These are phyloP conservation scores for Botrytis galanthina DNA, from an alignment of 2,329 filamentous ascomycete genomes.

Conservation along the genomic window DNA sequence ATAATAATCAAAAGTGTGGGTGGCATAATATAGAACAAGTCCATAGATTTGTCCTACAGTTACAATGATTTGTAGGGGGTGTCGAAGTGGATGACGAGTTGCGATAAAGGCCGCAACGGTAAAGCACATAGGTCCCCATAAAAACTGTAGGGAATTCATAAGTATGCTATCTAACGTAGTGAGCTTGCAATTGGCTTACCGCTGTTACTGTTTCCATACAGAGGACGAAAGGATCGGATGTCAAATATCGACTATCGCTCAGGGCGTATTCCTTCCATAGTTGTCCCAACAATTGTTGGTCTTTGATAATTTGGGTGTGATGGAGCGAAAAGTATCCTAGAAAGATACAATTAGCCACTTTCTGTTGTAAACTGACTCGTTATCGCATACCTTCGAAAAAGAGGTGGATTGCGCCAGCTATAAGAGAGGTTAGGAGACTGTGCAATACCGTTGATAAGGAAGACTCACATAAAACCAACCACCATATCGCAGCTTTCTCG, in stretches of 20 bases:
- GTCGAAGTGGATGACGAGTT: conserved; percentile 45
- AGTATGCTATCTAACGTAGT: neutral
- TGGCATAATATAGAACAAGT: conserved; percentile 62
- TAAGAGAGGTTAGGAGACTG: neutral
- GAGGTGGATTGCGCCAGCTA: conserved; percentile 37
- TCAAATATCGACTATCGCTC: conserved; percentile 56
- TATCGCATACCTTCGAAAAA: conserved; percentile 38
- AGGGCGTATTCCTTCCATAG: conserved; percentile 59
- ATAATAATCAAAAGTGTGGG: conserved; percentile 51
- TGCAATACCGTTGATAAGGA: neutral
- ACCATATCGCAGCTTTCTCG: conserved; percentile 63
- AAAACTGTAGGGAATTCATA: conserved; percentile 40
- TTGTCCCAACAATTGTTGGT: conserved; percentile 49
- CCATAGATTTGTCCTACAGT: conserved; percentile 47
- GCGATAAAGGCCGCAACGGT: conserved; percentile 49
- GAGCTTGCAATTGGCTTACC: conserved; percentile 25
- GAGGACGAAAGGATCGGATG: conserved; percentile 52
- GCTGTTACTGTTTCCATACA: conserved; percentile 56
- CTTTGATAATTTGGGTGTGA: conserved; percentile 43
- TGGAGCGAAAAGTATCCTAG: conserved; percentile 49
- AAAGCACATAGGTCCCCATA: conserved; percentile 60
- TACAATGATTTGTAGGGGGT: conserved; percentile 48
- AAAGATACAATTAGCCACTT: neutral
- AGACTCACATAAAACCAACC: conserved; percentile 70
- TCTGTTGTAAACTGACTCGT: neutral